Evolutionary conservation across 2,329 filamentous ascomycete genomes (phyloP), one percentile per base, ranked within the genome.

Genomic region (Trichoderma lentiforme): DNA sequence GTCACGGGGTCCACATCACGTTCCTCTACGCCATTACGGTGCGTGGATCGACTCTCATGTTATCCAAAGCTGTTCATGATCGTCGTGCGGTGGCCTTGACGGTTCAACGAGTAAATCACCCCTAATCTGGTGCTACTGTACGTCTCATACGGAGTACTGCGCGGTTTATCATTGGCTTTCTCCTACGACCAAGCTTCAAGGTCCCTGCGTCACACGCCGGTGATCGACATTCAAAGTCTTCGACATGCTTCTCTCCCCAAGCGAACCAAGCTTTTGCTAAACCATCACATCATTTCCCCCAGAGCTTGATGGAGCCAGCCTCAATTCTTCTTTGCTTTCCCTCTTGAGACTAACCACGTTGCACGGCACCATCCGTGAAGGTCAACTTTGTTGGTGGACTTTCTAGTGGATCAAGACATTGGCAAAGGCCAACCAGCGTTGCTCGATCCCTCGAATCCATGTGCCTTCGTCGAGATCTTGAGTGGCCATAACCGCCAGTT

Each of bases 1-100:
- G 71, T 72, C 71, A 70, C 60, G 15, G 1, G 58, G 18, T 61
- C 67, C 82, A 78, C 74, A 81, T 74, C 75, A 83, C 71, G 32
- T 74, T 34, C 5, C 21, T 63, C 18, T 11, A 43, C 21, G 21
- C 12, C 53, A 34, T 47, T 34, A 63, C 56, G 47, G 47, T 58
- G n/a, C 26, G 30, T 18, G 12, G 12, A 36, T 24, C 60, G 56
- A 43, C n/a, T 28, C 4, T 11, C 12, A 9, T 21, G 57, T 47
- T 30, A 24, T 43, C 39, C 57, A 70, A 14, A n/a, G 30, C 6
- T 51, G 34, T 34, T 36, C 3, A 61, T 70, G 47, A 62, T 69
- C 66, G 47, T 36, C 36, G 6, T 21, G 15, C 28, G 47, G 36
- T 61, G 36, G 66, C 63, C 30, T 66, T 32, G 56, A 9, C 21